Evolutionary conservation across 2,329 filamentous ascomycete species (phyloP).

Genomic region (Colletotrichum falcatum): DNA sequence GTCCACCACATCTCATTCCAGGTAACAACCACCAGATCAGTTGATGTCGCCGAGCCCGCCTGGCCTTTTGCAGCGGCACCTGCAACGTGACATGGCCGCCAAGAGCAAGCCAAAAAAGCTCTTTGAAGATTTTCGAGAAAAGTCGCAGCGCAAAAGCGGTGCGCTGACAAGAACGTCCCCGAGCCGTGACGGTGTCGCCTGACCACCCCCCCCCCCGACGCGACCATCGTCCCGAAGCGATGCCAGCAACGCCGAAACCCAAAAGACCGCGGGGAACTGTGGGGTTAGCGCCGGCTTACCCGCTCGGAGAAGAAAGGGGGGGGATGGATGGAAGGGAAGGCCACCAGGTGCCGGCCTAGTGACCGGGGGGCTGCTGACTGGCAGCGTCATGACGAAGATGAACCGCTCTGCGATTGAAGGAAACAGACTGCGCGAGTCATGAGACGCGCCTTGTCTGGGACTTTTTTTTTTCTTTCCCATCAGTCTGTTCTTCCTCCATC

Average conservation of each 20-base stretch:
- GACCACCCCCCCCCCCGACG: constrained; percentile 14
- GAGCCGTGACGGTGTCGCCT: constrained; percentile 32
- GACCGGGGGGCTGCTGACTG: constrained; percentile 33
- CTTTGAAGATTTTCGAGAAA: background rate
- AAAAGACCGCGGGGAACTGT: constrained; percentile 21
- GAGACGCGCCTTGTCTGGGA: no score
- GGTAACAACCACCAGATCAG: background rate
- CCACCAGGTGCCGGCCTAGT: constrained; percentile 36
- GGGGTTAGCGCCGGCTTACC: constrained; percentile 36
- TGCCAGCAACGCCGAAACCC: constrained; percentile 26
- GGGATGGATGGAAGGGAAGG: background rate
- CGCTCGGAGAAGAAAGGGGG: constrained; percentile 5
- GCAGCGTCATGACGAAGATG: constrained; percentile 10
- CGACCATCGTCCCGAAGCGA: constrained; percentile 26
- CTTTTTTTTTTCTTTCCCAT: constrained; percentile 1
- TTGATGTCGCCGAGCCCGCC: no score
- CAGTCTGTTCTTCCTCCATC: background rate
- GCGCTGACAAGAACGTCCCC: background rate
- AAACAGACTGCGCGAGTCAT: constrained; percentile 12
- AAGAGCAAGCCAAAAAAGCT: background rate
- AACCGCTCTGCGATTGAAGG: background rate
- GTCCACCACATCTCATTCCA: no score
- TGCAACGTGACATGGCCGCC: background rate
- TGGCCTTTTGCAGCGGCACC: background rate
- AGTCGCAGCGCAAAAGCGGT: background rate